A percentile compares a stretch with the other conserved stretches of the same genome.
These are phyloP conservation scores for Aspergillus brasiliensis DNA, from an alignment of 2,329 filamentous ascomycete species.

Conservation along the genomic window DNA sequence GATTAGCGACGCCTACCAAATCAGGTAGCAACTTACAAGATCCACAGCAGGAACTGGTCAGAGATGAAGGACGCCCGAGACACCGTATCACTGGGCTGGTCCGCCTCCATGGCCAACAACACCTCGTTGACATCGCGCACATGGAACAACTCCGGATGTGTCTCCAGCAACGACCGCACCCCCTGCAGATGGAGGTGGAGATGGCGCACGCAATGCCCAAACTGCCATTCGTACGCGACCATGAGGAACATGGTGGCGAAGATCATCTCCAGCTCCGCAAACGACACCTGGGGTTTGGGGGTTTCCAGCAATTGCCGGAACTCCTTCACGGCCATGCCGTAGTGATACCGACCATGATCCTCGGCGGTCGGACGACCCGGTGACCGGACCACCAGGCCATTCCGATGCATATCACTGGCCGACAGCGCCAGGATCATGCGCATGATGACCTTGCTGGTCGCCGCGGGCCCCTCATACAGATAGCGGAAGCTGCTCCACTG, in stretches of 20 bases:
- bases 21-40: conserved; percentile 28
- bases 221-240: conserved; percentile 41
- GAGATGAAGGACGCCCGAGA: conserved; percentile 37
- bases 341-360: conserved; percentile 38
- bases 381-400: conserved; percentile 28
- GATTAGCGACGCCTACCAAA: neutral
- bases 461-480: conserved; percentile 39
- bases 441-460: conserved; percentile 41
- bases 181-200: conserved; percentile 41
- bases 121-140: conserved; percentile 33
- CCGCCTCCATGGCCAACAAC: conserved; percentile 25
- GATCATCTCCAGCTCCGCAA: conserved; percentile 35
- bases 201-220: conserved; percentile 37
- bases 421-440: conserved; percentile 43
- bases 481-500: conserved; percentile 42
- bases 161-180: conserved; percentile 38
- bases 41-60: conserved; percentile 40
- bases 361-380: conserved; percentile 32
- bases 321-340: conserved; percentile 40
- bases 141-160: conserved; percentile 36
- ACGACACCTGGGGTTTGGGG: conserved; percentile 28
- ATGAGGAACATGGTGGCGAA: conserved; percentile 42
- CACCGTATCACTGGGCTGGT: conserved; percentile 12
- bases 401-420: conserved; percentile 40
- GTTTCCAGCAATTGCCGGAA: conserved; percentile 38